Evolutionary conservation across 2,329 filamentous ascomycete species (phyloP), one percentile per base, ranked within the genome.

Genomic region (Aspergillus awamori): DNA sequence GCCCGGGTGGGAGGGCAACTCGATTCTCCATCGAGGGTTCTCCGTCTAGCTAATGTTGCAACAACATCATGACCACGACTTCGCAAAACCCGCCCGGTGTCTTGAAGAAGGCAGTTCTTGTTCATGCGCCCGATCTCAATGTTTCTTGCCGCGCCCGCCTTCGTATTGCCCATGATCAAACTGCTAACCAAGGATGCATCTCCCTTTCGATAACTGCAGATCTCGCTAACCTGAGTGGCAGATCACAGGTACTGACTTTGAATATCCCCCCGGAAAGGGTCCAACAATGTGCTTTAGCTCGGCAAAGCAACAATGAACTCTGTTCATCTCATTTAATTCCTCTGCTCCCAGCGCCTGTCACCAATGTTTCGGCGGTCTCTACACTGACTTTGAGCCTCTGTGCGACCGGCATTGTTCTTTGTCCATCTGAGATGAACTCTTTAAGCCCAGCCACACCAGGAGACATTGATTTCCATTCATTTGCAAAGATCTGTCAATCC

Each of bases 1-100:
- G 65, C 65, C 66, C 56, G 65, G 66, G 66, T 63, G 63, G 66
- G 66, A 60, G 65, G 66, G 66, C 13, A 54, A 63, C 66, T 67
- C 66, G 62, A 68, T 67, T 62, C 26, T 67, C 61, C 26, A 33
- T 68, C 60, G 65, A 66, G 66, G 65, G 65, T 48, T 58, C 11
- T 13, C 36, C 3, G 41, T 56, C 30, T 43, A 64, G 57, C 53
- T 26, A 63, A 61, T 61, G 26, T 60, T 58, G 60, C 54, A 60
- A 39, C 38, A 64, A 64, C 43, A 47, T 20, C 20, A 67, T 67
- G 65, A 57, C 61, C 48, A 59, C 54, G 24, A 57, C 49, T 26
- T 65, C 61, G 33, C 56, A 36, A 61, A 63, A 51, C 48, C 38
- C 24, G 59, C 49, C 53, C 47, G 62, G 57, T 57, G 60, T 60